A percentile compares a stretch with the other conserved stretches of the same genome.
Evolutionary conservation across 306 rosid genomes (phyloP).

Genomic region (Vigna unguiculata): DNA sequence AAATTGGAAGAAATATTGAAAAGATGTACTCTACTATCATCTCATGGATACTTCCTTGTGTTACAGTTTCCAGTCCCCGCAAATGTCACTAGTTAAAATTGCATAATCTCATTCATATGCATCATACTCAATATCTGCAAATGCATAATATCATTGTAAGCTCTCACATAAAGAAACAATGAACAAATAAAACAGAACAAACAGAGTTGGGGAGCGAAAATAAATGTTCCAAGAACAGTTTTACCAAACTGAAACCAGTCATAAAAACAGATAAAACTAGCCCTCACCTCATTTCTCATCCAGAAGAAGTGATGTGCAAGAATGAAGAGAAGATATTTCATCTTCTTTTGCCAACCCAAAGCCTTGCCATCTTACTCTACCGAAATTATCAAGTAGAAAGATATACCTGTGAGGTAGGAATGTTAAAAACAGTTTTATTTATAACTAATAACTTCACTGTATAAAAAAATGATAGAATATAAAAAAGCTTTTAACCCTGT

Average conservation of each 20-base stretch:
- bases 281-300: slow-evolving; percentile 57
- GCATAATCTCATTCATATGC: slow-evolving; percentile 18
- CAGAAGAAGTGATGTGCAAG: slow-evolving; percentile 70
- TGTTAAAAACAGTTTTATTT: slow-evolving; percentile 4
- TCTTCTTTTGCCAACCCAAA: slow-evolving; percentile 75
- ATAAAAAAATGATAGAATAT: slow-evolving; percentile 20
- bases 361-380: slow-evolving; percentile 96
- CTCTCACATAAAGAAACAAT: neutral
- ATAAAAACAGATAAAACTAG: slow-evolving; percentile 11
- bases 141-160: slow-evolving; percentile 9
- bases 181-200: slow-evolving; percentile 15
- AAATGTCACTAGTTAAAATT: slow-evolving; percentile 29
- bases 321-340: slow-evolving; percentile 71
- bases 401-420: slow-evolving; percentile 61
- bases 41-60: slow-evolving; percentile 28
- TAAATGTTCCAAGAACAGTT: neutral
- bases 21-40: neutral
- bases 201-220: neutral
- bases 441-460: slow-evolving; percentile 13
- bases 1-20: neutral
- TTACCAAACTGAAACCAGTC: slow-evolving; percentile 3
- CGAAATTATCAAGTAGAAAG: slow-evolving; percentile 83
- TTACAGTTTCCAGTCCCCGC: slow-evolving; percentile 26
- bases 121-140: slow-evolving; percentile 35
- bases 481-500: slow-evolving; percentile 50